phyloP scores from a whole-genome alignment of 2,329 filamentous ascomycete genomes.

The Colletotrichum filicis region DNA sequence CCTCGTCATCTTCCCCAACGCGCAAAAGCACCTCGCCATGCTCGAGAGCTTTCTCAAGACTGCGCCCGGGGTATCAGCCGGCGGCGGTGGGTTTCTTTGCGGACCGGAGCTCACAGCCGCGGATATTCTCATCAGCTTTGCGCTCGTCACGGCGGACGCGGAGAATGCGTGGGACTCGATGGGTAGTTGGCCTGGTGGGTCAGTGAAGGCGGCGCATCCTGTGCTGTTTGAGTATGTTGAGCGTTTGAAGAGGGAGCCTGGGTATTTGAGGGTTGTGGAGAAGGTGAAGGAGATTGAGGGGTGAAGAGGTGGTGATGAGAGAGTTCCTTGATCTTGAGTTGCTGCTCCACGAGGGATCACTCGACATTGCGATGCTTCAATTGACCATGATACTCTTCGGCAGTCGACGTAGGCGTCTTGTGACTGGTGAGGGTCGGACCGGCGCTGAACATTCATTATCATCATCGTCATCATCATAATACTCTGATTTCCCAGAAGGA shows the following conservation, averaged over 20 bases:
- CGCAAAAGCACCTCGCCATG: slow-evolving; percentile 57
- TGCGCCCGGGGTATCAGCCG: slow-evolving; percentile 43
- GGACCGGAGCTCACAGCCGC: slow-evolving; percentile 60
- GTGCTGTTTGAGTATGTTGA: slow-evolving; percentile 58
- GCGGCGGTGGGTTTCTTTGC: slow-evolving; percentile 58
- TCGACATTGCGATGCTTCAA: too few relatives aligned
- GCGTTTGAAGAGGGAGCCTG: slow-evolving; percentile 56
- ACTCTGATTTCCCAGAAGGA: neutral
- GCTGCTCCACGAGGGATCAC: too few relatives aligned
- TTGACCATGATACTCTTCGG: too few relatives aligned
- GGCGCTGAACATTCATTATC: too few relatives aligned
- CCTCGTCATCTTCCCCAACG: slow-evolving; percentile 57
- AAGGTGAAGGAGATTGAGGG: slow-evolving; percentile 63
- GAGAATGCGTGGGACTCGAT: slow-evolving; percentile 51
- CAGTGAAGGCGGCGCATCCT: slow-evolving; percentile 53
- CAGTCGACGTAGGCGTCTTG: too few relatives aligned
- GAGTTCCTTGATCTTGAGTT: neutral
- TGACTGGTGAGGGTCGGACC: too few relatives aligned
- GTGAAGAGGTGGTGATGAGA: neutral
- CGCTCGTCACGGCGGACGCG: slow-evolving; percentile 52
- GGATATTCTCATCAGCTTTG: slow-evolving; percentile 65
- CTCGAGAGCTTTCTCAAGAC: slow-evolving; percentile 60
- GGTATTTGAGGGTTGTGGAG: slow-evolving; percentile 58
- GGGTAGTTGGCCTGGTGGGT: slow-evolving; percentile 53
- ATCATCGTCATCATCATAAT: too few relatives aligned